Conservation (phyloP, 192 early-diverging fungal genomes). For the Gonapodya prolifera region DNA sequence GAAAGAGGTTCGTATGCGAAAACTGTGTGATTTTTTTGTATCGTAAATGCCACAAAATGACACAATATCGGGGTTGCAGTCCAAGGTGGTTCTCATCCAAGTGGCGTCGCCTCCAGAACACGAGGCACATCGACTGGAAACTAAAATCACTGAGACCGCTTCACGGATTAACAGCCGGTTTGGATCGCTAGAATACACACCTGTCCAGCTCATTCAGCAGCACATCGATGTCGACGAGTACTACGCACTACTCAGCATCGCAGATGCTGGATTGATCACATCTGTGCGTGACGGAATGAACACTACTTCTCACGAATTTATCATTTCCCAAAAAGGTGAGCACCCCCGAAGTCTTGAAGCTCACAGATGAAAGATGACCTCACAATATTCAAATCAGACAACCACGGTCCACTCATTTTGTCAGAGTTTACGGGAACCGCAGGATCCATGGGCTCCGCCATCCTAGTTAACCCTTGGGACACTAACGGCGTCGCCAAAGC, state of each 20-base stretch:
- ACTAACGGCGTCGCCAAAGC: constrained; percentile 73
- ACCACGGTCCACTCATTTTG: constrained; percentile 75
- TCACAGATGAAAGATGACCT: too few relatives aligned
- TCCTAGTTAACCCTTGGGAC: constrained; percentile 97
- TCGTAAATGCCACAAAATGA: constrained; percentile 7
- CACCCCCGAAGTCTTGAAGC: too few relatives aligned
- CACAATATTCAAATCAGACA: too few relatives aligned
- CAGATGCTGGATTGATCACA: constrained; percentile 45
- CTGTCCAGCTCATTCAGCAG: constrained; percentile 63
- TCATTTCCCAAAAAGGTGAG: too few relatives aligned
- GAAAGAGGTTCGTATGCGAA: constrained; percentile 26
- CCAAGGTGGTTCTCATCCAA: constrained; percentile 80
- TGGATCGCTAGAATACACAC: constrained; percentile 79
- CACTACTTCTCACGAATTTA: constrained; percentile 42
- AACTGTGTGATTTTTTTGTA: neutral
- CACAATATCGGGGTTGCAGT: neutral
- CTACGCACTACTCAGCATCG: constrained; percentile 33
- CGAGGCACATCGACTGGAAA: constrained; percentile 79
- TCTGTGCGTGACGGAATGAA: constrained; percentile 47
- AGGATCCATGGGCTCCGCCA: constrained; percentile 71
- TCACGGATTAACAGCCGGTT: constrained; percentile 84
- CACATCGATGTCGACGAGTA: constrained; percentile 40
- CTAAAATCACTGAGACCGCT: constrained; percentile 79
- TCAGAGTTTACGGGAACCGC: constrained; percentile 96
- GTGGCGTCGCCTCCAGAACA: constrained; percentile 66